These are phyloP conservation scores for Aspergillus campestris DNA, from an alignment of 495 filamentous ascomycete genomes.

Conservation along the genomic window DNA sequence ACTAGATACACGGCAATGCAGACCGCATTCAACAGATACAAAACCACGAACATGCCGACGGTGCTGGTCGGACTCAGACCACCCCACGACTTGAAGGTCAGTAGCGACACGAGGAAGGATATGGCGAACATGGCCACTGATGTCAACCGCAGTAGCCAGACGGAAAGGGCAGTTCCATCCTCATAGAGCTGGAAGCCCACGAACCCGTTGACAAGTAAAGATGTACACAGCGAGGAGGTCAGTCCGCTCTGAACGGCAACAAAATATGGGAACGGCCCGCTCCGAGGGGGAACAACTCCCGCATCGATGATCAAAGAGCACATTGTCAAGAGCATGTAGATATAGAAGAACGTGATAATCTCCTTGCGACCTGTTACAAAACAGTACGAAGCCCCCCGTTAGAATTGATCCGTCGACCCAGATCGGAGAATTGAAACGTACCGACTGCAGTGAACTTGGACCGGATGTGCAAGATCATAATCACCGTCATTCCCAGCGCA, in stretches of 20 bases:
- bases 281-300: constrained; percentile 80
- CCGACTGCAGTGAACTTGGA: constrained; percentile 98
- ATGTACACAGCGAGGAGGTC: constrained; percentile 79
- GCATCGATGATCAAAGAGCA: constrained; percentile 86
- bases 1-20: constrained; percentile 78
- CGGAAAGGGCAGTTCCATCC: constrained; percentile 89
- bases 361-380: constrained; percentile 75
- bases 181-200: constrained; percentile 99
- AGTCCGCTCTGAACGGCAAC: constrained; percentile 84
- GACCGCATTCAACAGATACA: constrained; percentile 86
- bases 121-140: constrained; percentile 79
- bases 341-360: constrained; percentile 95
- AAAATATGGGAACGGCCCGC: constrained; percentile 79
- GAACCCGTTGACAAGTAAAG: constrained; percentile 92
- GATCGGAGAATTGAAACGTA: constrained; percentile 38
- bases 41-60: constrained; percentile 79
- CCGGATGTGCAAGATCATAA: constrained; percentile 94
- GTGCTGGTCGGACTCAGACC: constrained; percentile 80
- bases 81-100: constrained; percentile 89
- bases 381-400: no score
- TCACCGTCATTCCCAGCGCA: constrained; percentile 82
- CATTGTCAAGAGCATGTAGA: constrained; percentile 85
- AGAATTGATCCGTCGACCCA: no score
- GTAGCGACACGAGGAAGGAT: constrained; percentile 75
- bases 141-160: constrained; percentile 80